Percentiles rank a stretch among this genome's conserved stretches.
phyloP scores from a whole-genome alignment of 306 rosid species.

The Mimosa pudica region DNA sequence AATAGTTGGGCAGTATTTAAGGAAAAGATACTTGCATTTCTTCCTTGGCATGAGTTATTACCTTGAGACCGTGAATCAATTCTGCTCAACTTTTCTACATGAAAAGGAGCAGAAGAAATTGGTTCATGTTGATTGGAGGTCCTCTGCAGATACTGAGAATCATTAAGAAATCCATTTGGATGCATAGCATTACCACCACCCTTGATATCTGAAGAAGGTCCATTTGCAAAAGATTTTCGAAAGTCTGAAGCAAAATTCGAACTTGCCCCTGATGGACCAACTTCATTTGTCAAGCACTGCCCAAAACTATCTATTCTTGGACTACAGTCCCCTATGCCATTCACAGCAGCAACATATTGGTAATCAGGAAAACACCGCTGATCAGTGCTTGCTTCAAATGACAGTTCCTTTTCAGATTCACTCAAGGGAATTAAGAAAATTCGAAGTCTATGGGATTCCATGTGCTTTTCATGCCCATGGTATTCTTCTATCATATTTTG shows the following conservation, averaged over 20 bases:
- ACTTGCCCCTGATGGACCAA: constrained; percentile 46
- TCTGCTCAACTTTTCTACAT: constrained; percentile 44
- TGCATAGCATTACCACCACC: constrained; percentile 43
- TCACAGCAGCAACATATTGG: constrained; percentile 76
- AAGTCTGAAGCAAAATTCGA: constrained; percentile 33
- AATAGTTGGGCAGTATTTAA: constrained; percentile 44
- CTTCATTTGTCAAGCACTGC: constrained; percentile 46
- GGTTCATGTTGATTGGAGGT: constrained; percentile 38
- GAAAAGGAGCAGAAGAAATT: constrained; percentile 46
- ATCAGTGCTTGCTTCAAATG: constrained; percentile 45
- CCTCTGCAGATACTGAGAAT: constrained; percentile 40
- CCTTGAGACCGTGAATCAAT: constrained; percentile 46
- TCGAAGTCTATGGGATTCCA: constrained; percentile 67
- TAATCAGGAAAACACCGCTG: constrained; percentile 62
- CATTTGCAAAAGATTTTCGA: constrained; percentile 21
- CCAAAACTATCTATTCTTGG: constrained; percentile 45
- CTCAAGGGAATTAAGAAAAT: constrained; percentile 61
- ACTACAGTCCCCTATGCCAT: constrained; percentile 58
- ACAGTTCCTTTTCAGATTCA: constrained; percentile 62
- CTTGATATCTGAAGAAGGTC: constrained; percentile 39
- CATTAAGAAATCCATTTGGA: constrained; percentile 44
- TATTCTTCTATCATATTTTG: constrained; percentile 86
- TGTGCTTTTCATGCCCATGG: constrained; percentile 64
- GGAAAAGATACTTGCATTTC: constrained; percentile 50
- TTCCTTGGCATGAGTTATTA: constrained; percentile 46